A percentile compares a stretch with the other conserved stretches of the same genome.
Conservation (phyloP, 345 rosid species). For the Excoecaria agallocha region DNA sequence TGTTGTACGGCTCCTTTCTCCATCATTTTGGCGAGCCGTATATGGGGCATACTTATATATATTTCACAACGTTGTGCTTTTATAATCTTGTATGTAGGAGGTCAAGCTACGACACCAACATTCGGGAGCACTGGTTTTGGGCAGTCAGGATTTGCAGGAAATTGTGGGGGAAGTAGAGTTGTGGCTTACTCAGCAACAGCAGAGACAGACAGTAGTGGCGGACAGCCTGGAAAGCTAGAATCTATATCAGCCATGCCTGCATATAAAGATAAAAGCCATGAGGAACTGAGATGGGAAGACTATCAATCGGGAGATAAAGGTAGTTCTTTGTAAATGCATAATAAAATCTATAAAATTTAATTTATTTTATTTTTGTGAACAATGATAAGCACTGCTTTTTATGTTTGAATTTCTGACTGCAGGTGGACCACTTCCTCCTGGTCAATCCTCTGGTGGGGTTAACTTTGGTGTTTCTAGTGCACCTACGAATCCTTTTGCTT, state of each 20-base stretch:
- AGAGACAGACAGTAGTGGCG: slow-evolving; percentile 53
- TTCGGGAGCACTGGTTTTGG: slow-evolving; percentile 66
- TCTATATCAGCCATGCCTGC: slow-evolving; percentile 87
- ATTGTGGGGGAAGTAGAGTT: slow-evolving; percentile 82
- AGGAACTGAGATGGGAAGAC: slow-evolving; percentile 96
- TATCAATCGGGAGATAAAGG: slow-evolving; percentile 98
- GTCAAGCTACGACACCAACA: slow-evolving; percentile 61
- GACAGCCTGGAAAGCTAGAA: slow-evolving; percentile 68
- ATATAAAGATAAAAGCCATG: slow-evolving; percentile 72
- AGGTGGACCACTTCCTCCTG: slow-evolving; percentile 72
- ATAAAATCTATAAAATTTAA: background rate
- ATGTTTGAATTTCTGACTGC: slow-evolving; percentile 23
- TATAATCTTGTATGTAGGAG: slow-evolving; percentile 40
- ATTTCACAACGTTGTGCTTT: background rate
- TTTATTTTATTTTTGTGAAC: background rate
- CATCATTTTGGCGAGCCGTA: background rate
- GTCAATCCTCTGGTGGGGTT: slow-evolving; percentile 58
- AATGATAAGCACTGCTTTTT: slow-evolving; percentile 2
- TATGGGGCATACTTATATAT: too few relatives aligned
- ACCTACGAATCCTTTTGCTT: slow-evolving; percentile 51
- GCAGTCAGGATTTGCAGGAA: slow-evolving; percentile 67
- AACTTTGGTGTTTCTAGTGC: slow-evolving; percentile 50
- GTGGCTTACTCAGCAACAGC: slow-evolving; percentile 58
- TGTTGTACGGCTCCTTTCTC: too few relatives aligned
- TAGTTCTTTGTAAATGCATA: slow-evolving; percentile 12